Evolutionary conservation across 805 yeast species (phyloP), one percentile per base, ranked within the genome.

Genomic region (Saccharomycopsis oosterbeekiorum): DNA sequence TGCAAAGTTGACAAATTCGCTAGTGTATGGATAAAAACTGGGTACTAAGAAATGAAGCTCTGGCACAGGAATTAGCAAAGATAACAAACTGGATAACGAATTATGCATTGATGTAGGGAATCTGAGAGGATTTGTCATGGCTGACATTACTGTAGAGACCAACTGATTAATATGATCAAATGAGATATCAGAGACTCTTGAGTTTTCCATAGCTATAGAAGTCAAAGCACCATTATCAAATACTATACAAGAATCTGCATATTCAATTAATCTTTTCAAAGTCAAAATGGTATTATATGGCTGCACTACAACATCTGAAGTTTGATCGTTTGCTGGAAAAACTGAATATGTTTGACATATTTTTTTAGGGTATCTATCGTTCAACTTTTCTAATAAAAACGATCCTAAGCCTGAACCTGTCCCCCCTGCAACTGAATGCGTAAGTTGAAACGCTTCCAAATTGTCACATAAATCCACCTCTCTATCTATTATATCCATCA

Each of bases 361-460:
- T 69, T 91, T 93, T 71, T 92, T 92, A 58, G 87, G 84, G 70
- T 84, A 93, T 60, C 90, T 76, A 70, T 94, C 99, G 61, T 84
- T 82, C 61, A 96, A 72, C 15, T 84, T 76, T 70, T 94, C 97
- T 43, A 94, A 73, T 54, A 94, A 67, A 61, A 81, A 81, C 0
- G 96, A 88, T 0, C 99, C 99, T 42, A 91, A 82, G 2, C 99
- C 99, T 0, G 97, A 88, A 0, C 99, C 99, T 0, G 99, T 94
- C 47, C 99, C 99, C 42, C 99, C 99, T 0, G 97, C 98, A 4
- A 94, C 96, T 3, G 97, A 88, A 73, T 94, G 99, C 58, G 92
- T 72, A 65, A 94, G 74, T 76, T 91, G 96, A 71, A 94, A 94
- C 4, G 96, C 96, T 65, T 92, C 94, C 59, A 91, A 75, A 60